Percentiles rank a stretch among this genome's conserved stretches.
Evolutionary conservation across 768 basidiomycete species (phyloP).

Genomic region (Atractiella rhizophila): DNA sequence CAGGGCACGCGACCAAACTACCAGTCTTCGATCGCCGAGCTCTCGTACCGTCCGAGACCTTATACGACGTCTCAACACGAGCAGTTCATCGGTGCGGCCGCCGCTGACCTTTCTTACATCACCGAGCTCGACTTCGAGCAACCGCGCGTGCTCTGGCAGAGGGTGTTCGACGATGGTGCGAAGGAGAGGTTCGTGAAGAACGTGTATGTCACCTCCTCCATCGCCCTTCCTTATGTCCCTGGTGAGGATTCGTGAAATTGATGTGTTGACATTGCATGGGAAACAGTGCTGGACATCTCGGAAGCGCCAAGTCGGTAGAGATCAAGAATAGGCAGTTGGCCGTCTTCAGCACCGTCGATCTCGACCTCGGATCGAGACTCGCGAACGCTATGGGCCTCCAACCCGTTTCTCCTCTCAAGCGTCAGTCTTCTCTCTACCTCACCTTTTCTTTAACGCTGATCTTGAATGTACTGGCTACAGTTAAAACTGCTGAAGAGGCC

Average conservation of each 20-base stretch:
- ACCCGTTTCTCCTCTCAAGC: slow-evolving; percentile 3
- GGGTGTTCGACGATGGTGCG: slow-evolving; percentile 22
- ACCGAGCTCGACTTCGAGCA: slow-evolving; percentile 33
- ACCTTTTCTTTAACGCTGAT: background rate
- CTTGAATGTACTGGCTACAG: background rate
- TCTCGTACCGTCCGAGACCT: slow-evolving; percentile 17
- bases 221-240: slow-evolving; percentile 29
- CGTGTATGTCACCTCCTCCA: slow-evolving; percentile 13
- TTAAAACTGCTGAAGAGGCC: slow-evolving; percentile 5
- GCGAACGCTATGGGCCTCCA: slow-evolving; percentile 41
- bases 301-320: slow-evolving; percentile 13
- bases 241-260: no score
- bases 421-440: background rate
- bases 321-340: slow-evolving; percentile 20
- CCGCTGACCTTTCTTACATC: slow-evolving; percentile 31
- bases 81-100: slow-evolving; percentile 42
- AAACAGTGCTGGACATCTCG: slow-evolving; percentile 14
- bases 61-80: slow-evolving; percentile 31
- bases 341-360: slow-evolving; percentile 55
- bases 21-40: slow-evolving; percentile 39
- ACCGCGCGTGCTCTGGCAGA: slow-evolving; percentile 21
- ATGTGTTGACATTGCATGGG: no score
- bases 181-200: slow-evolving; percentile 22
- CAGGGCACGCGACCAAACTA: slow-evolving; percentile 75
- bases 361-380: slow-evolving; percentile 46